These are phyloP conservation scores for Solanum hybrid DNA, from an alignment of 305 asterid species.

Conservation along the genomic window DNA sequence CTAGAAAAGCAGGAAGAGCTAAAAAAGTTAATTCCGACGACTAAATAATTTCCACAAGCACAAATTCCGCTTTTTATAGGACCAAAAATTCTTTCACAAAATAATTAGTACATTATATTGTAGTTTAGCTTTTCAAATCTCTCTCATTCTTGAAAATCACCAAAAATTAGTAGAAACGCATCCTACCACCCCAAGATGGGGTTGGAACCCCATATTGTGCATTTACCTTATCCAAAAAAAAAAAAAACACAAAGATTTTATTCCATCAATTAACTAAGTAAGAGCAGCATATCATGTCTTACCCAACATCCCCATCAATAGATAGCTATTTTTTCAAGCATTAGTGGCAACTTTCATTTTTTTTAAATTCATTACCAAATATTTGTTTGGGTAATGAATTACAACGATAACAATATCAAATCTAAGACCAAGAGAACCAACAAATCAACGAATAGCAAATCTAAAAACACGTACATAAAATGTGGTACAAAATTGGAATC, in stretches of 20 bases:
- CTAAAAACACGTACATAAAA: not conserved
- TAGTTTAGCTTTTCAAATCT: not conserved
- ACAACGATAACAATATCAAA: not conserved
- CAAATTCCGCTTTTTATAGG: not conserved
- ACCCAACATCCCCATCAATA: not conserved
- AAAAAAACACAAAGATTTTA: not conserved
- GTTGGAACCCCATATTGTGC: not conserved
- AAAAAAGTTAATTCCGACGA: not conserved
- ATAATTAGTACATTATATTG: not conserved
- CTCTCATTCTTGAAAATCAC: not conserved
- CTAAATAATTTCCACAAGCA: not conserved
- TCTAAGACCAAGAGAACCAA: not conserved
- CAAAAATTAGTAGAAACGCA: not conserved
- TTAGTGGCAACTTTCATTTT: not conserved
- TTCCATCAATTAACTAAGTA: not conserved
- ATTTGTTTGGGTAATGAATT: not conserved
- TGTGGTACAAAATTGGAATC: not conserved
- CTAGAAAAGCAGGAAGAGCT: not conserved
- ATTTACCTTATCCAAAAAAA: not conserved
- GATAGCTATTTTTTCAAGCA: not conserved
- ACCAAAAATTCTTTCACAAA: not conserved
- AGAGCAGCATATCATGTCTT: not conserved
- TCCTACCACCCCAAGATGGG: not conserved
- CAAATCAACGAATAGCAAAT: not conserved
- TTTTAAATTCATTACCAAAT: not conserved